Conservation (phyloP, 805 yeast species). For the Saturnispora galanensis region DNA sequence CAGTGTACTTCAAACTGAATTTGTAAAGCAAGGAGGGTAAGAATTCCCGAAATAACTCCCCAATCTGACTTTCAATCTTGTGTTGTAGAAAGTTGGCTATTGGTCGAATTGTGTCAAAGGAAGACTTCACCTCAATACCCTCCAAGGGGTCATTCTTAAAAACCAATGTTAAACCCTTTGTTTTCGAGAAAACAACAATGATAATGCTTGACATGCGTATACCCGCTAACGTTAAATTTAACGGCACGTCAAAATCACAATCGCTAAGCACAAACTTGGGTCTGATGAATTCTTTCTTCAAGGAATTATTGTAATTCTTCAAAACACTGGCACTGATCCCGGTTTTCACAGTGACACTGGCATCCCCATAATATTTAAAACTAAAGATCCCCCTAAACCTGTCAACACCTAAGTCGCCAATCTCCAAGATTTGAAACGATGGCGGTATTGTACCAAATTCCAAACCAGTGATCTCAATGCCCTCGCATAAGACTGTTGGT, state of each 20-base stretch:
- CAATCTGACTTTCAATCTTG: constrained; percentile 72
- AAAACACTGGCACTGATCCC: constrained; percentile 80
- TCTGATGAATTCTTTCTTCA: constrained; percentile 38
- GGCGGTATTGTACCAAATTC: constrained; percentile 72
- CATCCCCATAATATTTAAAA: constrained; percentile 66
- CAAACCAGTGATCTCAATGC: constrained; percentile 56
- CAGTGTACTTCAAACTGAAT: constrained; percentile 57
- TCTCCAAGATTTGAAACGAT: constrained; percentile 64
- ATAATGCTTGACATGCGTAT: constrained; percentile 72
- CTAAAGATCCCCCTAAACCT: constrained; percentile 77
- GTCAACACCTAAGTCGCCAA: constrained; percentile 71
- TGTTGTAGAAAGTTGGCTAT: constrained; percentile 74
- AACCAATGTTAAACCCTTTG: constrained; percentile 77
- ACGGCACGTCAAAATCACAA: constrained; percentile 66
- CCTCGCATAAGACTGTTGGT: constrained; percentile 62
- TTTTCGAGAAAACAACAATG: constrained; percentile 69
- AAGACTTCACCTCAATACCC: constrained; percentile 68
- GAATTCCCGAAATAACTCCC: constrained; percentile 75
- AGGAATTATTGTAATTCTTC: constrained; percentile 43
- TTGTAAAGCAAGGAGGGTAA: constrained; percentile 74
- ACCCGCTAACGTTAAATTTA: constrained; percentile 64
- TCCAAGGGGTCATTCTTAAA: constrained; percentile 86
- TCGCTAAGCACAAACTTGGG: constrained; percentile 61
- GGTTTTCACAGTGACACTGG: constrained; percentile 63
- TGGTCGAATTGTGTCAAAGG: constrained; percentile 79